Evolutionary conservation across 208 protist species (phyloP), one percentile per base, ranked within the genome.

Genomic region (Trypanosoma cruzi): DNA sequence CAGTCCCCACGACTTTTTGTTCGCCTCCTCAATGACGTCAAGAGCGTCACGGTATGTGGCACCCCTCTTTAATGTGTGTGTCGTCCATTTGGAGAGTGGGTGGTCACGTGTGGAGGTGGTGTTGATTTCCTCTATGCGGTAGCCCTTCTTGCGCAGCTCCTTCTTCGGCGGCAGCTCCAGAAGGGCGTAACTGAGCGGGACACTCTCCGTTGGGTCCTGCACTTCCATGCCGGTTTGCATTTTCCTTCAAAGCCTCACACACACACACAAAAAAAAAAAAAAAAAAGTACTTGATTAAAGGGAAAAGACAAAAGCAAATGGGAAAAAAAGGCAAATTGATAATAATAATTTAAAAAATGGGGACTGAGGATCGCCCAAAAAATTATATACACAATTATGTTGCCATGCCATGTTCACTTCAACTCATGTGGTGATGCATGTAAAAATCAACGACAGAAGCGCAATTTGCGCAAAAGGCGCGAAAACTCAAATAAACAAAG

Each of bases 41-140:
- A 96, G 63, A 42, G 90, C 90, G 48, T 88, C 77, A 69, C 89
- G 88, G 82, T 93, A 89, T 2, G 79, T 91, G 52, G 76, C 76
- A 24, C 81, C 76, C 10, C 52, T 61, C 5, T 79, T 82, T 7
- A 96, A 73, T 29, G 71, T 79, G 64, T 80, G 79, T 44, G 79
- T 93, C 49, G 66, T 67, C 88, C 90, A 96, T 52, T 65, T 83
- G 40, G 90, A 79, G 37, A 93, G 82, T 50, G 90, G 85, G 71
- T 95, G 90, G 13, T 90, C 81, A 32, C 74, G 66, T 46, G 77
- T 79, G 60, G 75, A 72, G 71, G 83, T 85, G 59, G 80, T 82
- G 71, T 75, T 62, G 6, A 84, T 73, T 20, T 82, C 71, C 3
- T 79, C 69, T 36, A 87, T 77, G 67, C 86, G 75, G 76, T 86